Percentiles rank a stretch among this genome's conserved stretches.
Conservation (phyloP, 345 rosid species). For the Eucalyptus erythrocorys region DNA sequence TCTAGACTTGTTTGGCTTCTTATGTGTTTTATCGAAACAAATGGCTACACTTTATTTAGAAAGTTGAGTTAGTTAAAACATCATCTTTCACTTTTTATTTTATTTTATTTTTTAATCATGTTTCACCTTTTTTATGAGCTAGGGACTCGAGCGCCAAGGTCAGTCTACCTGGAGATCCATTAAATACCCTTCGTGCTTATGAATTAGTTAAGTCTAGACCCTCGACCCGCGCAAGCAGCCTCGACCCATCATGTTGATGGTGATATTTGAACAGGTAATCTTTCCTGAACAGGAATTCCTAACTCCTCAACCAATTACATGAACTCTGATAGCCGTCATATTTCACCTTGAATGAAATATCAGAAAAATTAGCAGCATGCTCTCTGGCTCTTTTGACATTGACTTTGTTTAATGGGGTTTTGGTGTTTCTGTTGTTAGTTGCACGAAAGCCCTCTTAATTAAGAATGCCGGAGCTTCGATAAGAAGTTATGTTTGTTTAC, state of each 20-base stretch:
- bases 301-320: not conserved
- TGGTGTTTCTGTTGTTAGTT: not conserved
- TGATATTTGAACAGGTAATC: not conserved
- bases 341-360: not conserved
- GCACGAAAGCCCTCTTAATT: not conserved
- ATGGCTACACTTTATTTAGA: not conserved
- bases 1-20: not conserved
- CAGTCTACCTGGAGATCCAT: not conserved
- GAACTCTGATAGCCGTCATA: not conserved
- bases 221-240: fast-evolving
- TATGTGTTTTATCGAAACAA: not conserved
- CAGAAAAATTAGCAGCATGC: not conserved
- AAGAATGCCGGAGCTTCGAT: too few relatives aligned
- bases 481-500: too few relatives aligned
- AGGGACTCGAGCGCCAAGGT: not conserved
- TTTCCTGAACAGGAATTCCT: fast-evolving
- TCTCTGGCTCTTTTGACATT: not conserved
- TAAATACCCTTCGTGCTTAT: not conserved
- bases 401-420: not conserved
- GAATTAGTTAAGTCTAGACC: not conserved
- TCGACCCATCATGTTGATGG: not conserved
- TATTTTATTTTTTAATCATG: not conserved
- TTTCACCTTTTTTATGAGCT: not conserved
- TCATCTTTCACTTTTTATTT: not conserved
- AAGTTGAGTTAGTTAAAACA: not conserved